Conservation (phyloP, 768 basidiomycete genomes). For the Leccinum imitatum region DNA sequence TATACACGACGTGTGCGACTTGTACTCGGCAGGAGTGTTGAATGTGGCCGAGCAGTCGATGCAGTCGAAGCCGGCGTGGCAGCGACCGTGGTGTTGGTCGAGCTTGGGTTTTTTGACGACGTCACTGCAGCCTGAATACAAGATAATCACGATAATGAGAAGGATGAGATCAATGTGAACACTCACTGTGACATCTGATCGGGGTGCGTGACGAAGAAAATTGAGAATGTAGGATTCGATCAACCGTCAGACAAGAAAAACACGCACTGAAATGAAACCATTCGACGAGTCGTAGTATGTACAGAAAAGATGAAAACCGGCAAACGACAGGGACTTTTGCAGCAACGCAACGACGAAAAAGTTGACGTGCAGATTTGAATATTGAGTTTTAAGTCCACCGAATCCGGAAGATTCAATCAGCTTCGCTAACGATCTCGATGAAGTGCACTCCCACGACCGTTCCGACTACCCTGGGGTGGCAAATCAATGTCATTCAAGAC, state of each 20-base stretch:
- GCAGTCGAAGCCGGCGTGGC: slow-evolving; percentile 71
- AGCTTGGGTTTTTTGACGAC: slow-evolving; percentile 94
- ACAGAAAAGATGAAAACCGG: background rate
- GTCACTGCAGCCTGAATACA: slow-evolving; percentile 65
- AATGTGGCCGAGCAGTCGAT: slow-evolving; percentile 91
- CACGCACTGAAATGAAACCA: slow-evolving; percentile 77
- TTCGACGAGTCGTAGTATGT: slow-evolving; percentile 20
- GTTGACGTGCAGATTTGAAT: too few species aligned
- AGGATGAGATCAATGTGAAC: background rate
- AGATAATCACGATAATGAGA: background rate
- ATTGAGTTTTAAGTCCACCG: too few species aligned
- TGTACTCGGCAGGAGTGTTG: slow-evolving; percentile 71
- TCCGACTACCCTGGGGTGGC: too few species aligned
- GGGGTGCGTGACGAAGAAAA: slow-evolving; percentile 1
- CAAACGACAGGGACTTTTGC: too few species aligned
- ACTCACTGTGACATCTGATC: slow-evolving; percentile 68
- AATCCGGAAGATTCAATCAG: too few species aligned
- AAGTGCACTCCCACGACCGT: too few species aligned
- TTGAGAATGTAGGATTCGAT: background rate
- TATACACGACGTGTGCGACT: slow-evolving; percentile 80
- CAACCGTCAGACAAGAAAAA: background rate
- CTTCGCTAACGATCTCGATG: too few species aligned
- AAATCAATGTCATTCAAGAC: too few species aligned
- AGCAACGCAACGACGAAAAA: too few species aligned
- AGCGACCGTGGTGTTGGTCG: slow-evolving; percentile 67